phyloP scores from a whole-genome alignment of 106 monocot genomes.

The Dactylorhiza incarnata region DNA sequence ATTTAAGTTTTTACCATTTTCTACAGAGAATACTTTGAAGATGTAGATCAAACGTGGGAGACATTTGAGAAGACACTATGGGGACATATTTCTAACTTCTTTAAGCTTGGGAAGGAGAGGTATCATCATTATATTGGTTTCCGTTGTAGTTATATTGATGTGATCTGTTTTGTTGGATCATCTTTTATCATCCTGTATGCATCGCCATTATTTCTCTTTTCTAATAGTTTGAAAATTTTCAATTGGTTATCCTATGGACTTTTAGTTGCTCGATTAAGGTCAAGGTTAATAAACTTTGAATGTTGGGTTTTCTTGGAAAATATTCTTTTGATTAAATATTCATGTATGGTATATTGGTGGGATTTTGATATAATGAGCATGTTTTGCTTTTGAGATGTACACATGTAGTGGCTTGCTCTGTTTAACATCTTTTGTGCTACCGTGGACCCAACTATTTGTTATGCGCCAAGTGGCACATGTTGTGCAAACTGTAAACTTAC shows the following conservation, averaged over 20 bases:
- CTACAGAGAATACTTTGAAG: constrained; percentile 92
- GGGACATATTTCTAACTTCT: constrained; percentile 81
- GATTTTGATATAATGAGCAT: not conserved
- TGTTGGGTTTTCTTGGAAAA: not conserved
- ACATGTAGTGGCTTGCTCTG: not conserved
- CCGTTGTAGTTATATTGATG: not conserved
- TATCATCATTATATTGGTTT: constrained; percentile 12
- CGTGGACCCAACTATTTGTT: not conserved
- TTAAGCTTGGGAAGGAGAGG: constrained; percentile 88
- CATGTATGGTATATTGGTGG: not conserved
- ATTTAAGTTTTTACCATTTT: constrained; percentile 10
- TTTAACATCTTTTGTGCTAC: not conserved
- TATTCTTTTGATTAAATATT: not conserved
- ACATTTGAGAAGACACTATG: constrained; percentile 93
- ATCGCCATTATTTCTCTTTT: not conserved
- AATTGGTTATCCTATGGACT: not conserved
- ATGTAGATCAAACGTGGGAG: constrained; percentile 95
- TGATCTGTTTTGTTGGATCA: not conserved
- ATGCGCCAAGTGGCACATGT: not conserved
- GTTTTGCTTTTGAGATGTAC: not conserved
- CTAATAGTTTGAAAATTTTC: not conserved
- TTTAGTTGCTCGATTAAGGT: not conserved
- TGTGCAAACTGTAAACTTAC: not conserved
- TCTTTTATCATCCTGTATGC: not conserved
- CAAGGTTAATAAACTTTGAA: not conserved